Evolutionary conservation across 2,329 filamentous ascomycete genomes (phyloP).

Genomic region (Exophiala phaeomuriformis): DNA sequence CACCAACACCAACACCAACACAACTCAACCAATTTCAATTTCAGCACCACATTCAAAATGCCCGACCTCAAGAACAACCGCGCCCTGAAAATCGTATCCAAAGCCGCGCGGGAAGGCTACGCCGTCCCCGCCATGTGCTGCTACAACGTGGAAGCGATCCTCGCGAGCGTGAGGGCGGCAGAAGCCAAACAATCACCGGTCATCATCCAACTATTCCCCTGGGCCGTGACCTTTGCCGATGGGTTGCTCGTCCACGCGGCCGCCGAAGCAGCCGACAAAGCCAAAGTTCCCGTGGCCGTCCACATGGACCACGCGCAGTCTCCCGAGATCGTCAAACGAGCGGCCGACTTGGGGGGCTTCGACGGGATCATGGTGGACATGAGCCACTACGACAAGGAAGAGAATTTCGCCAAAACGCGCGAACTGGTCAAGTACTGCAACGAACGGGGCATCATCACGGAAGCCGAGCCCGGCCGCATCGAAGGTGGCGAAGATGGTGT

Average conservation of each 20-base stretch:
- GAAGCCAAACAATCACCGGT: constrained; percentile 60
- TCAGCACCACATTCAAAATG: neutral
- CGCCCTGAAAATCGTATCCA: constrained; percentile 2
- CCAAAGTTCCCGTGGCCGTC: constrained; percentile 54
- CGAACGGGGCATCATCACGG: constrained; percentile 58
- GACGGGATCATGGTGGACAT: constrained; percentile 74
- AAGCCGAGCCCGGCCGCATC: constrained; percentile 64
- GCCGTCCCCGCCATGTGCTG: neutral
- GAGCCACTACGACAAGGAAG: constrained; percentile 62
- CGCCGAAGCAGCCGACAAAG: constrained; percentile 49
- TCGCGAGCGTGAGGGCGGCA: constrained; percentile 42
- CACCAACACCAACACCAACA: too few relatives aligned
- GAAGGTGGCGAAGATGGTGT: constrained; percentile 70
- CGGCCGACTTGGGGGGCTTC: constrained; percentile 56
- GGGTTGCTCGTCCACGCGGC: constrained; percentile 50
- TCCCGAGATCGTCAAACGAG: constrained; percentile 49
- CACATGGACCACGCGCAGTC: constrained; percentile 63
- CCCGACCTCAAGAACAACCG: constrained; percentile 6
- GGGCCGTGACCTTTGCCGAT: constrained; percentile 61
- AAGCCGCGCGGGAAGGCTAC: neutral
- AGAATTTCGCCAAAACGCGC: constrained; percentile 58
- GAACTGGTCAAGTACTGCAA: constrained; percentile 59
- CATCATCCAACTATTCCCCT: constrained; percentile 68
- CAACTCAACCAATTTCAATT: neutral
- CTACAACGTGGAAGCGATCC: neutral